These are phyloP conservation scores for Eutypa lata DNA, from an alignment of 2,329 filamentous ascomycete genomes.

Conservation along the genomic window DNA sequence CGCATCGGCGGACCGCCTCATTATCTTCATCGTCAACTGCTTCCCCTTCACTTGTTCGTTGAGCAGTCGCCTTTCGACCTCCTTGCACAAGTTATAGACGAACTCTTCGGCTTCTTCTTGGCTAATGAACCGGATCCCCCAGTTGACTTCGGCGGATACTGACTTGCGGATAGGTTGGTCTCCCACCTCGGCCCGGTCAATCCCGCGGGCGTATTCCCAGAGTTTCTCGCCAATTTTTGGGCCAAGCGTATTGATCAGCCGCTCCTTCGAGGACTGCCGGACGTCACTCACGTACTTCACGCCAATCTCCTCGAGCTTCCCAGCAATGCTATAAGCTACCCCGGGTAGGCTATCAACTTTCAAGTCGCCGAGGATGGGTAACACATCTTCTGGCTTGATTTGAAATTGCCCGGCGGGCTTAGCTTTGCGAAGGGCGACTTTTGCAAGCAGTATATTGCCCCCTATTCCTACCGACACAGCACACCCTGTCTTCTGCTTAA, in stretches of 20 bases:
- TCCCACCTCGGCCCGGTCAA: slow-evolving; percentile 82
- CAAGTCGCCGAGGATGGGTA: slow-evolving; percentile 73
- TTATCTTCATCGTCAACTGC: slow-evolving; percentile 90
- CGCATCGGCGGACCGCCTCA: slow-evolving; percentile 81
- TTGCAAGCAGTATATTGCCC: slow-evolving; percentile 84
- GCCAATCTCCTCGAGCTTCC: slow-evolving; percentile 84
- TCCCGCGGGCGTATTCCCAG: slow-evolving; percentile 85
- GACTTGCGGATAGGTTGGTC: slow-evolving; percentile 86
- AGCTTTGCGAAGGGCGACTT: slow-evolving; percentile 83
- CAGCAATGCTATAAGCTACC: slow-evolving; percentile 85
- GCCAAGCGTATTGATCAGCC: slow-evolving; percentile 68
- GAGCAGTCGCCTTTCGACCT: slow-evolving; percentile 75
- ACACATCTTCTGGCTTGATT: slow-evolving; percentile 74
- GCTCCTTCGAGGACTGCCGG: slow-evolving; percentile 72
- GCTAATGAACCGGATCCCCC: slow-evolving; percentile 92
- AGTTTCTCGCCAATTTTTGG: slow-evolving; percentile 91
- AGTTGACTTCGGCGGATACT: slow-evolving; percentile 95
- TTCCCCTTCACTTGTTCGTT: slow-evolving; percentile 84
- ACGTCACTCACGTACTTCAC: slow-evolving; percentile 82
- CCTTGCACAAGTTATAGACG: slow-evolving; percentile 76
- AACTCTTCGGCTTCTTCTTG: slow-evolving; percentile 95
- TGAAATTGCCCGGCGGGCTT: slow-evolving; percentile 94
- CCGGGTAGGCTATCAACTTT: slow-evolving; percentile 81
- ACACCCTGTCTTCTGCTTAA: slow-evolving; percentile 76
- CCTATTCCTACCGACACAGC: slow-evolving; percentile 92